Evolutionary conservation across 1,139 yeast species (phyloP).

Genomic region (Pneumocystis oryctolagi): DNA sequence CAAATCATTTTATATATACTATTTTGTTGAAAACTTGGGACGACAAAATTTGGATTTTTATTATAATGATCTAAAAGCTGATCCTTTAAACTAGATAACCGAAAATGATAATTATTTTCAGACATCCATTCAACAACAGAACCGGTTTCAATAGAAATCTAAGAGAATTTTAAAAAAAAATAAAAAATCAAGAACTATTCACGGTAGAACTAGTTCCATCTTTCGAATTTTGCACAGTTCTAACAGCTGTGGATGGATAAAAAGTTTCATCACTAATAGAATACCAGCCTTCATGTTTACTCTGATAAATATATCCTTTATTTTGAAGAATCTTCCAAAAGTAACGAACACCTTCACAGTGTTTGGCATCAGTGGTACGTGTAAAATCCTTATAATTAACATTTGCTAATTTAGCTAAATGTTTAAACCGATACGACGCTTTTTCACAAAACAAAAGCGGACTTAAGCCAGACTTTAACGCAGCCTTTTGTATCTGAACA

Average conservation of each 20-base stretch:
- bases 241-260: conserved; percentile 68
- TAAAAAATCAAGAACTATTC: neutral
- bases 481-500: conserved; percentile 47
- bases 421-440: conserved; percentile 48
- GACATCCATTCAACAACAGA: conserved; percentile 59
- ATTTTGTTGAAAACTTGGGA: conserved; percentile 44
- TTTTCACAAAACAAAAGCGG: conserved; percentile 63
- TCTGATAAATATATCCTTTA: conserved; percentile 61
- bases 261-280: conserved; percentile 89
- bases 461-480: conserved; percentile 38
- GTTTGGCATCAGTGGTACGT: conserved; percentile 80
- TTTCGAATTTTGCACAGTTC: conserved; percentile 29
- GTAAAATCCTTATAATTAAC: conserved; percentile 63
- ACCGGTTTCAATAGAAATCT: conserved; percentile 57
- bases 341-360: conserved; percentile 43
- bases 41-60: conserved; percentile 38
- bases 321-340: conserved; percentile 53
- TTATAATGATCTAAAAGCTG: conserved; percentile 37
- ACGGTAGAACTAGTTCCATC: conserved; percentile 20
- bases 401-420: conserved; percentile 41
- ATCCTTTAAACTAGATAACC: conserved; percentile 45
- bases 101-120: conserved; percentile 80
- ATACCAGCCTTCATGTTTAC: conserved; percentile 86
- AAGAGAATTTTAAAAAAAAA: neutral
- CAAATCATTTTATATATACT: conserved; percentile 48